These are phyloP conservation scores for Fusarium floridanum DNA, from an alignment of 2,329 filamentous ascomycete genomes.

Conservation along the genomic window DNA sequence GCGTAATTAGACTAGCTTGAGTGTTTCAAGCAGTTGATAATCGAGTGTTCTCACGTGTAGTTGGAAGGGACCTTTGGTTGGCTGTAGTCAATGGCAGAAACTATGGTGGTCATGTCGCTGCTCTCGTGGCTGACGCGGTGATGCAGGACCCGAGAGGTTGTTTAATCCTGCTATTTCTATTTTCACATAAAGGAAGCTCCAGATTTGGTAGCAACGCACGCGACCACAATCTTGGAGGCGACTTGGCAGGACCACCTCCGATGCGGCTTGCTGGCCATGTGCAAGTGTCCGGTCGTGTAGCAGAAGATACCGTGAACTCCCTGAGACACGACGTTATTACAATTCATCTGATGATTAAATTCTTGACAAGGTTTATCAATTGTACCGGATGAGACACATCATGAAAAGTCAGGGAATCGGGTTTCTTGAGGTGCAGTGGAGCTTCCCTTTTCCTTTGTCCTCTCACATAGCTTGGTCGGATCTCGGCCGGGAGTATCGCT, in stretches of 20 bases:
- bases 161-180: neutral
- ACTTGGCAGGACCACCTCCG: neutral
- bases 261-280: neutral
- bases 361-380: neutral
- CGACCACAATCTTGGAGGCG: neutral
- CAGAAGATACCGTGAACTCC: neutral
- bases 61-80: neutral
- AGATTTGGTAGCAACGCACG: neutral
- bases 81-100: neutral
- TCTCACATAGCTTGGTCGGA: neutral
- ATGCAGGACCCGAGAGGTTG: neutral
- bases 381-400: neutral
- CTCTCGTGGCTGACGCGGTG: neutral
- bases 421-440: neutral
- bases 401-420: neutral
- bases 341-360: neutral
- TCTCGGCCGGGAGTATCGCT: neutral
- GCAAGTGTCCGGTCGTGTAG: neutral
- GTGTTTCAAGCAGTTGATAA: neutral
- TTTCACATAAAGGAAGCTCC: neutral
- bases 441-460: neutral
- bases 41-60: neutral
- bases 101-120: neutral
- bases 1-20: neutral
- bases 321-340: neutral